Evolutionary conservation across 345 rosid species (phyloP), one percentile per base, ranked within the genome.

Genomic region (Turnera subulata): DNA sequence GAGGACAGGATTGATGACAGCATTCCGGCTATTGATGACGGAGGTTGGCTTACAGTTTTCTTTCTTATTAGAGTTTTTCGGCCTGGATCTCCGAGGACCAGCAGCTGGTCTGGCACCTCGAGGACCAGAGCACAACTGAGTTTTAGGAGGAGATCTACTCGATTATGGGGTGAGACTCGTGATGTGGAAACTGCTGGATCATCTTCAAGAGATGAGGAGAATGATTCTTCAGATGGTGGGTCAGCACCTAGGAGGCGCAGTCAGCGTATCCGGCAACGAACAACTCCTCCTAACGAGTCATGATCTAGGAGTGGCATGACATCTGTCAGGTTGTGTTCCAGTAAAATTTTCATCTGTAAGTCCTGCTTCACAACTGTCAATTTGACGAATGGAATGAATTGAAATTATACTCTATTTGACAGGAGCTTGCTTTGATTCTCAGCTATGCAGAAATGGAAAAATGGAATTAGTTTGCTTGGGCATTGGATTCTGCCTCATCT

Each of bases 111-210:
- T 21, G 81, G 88, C 38, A 24, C 76, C 39, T 70, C 92, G 12
- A 82, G 99, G 74, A 79, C 86, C 44, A 82, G 96, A 63, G 82
- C 82, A 38, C 90, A 69, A 40, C 48, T 74, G 49, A 76, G 84
- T 59, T 73, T 76, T 51, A 78, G 96, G 65, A 79, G 99, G 76
- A 78, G 85, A 59, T 66, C 94, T 9, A 63, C 82, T 47, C 73
- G 84, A 59, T 82, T 81, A 22, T 82, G 88, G 94, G 96, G 99
- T n/a, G 96, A 89, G 78, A 82, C 81, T 56, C 79, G 75, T 60
- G 88, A 82, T 54, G 88, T 78, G 62, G 95, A 86, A 59, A 72
- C 80, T 11, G 82, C 80, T 11, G 82, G 81, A 26, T 62, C 97
- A 53, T 79, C 86, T 51, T 65, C 91, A 38, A 75, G 92, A 73